Evolutionary conservation across 1,284 basidiomycete genomes (phyloP).

Genomic region (Microbotryum violaceum): DNA sequence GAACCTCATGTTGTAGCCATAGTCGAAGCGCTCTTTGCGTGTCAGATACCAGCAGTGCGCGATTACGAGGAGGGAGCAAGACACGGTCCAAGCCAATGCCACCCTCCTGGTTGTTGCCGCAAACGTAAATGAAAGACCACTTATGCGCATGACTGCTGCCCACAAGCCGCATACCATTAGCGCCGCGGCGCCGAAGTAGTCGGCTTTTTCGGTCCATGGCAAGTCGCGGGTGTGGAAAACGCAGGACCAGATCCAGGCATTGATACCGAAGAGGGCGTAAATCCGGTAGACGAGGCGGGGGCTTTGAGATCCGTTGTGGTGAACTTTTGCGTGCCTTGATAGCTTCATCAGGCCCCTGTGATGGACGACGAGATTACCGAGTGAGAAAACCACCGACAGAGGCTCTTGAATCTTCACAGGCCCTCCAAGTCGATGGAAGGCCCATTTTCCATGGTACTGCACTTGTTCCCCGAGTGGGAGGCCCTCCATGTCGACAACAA

Average conservation of each 20-base stretch:
- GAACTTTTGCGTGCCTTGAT: background rate
- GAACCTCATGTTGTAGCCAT: slow-evolving; percentile 87
- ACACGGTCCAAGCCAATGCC: slow-evolving; percentile 38
- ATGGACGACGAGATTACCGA: slow-evolving; percentile 74
- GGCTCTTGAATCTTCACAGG: slow-evolving; percentile 81
- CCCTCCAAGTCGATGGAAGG: slow-evolving; percentile 56
- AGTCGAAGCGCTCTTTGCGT: slow-evolving; percentile 75
- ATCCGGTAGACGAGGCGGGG: slow-evolving; percentile 62
- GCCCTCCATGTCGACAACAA: slow-evolving; percentile 28
- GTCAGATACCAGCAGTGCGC: slow-evolving; percentile 71
- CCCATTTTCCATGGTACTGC: slow-evolving; percentile 96
- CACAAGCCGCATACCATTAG: slow-evolving; percentile 65
- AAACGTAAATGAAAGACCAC: slow-evolving; percentile 29
- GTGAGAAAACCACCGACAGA: slow-evolving; percentile 78
- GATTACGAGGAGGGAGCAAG: slow-evolving; percentile 38
- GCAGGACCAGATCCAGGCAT: slow-evolving; percentile 87
- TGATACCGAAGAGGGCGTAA: slow-evolving; percentile 68
- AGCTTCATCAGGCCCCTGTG: background rate
- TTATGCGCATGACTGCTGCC: slow-evolving; percentile 40
- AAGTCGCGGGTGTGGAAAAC: slow-evolving; percentile 90
- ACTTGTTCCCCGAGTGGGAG: slow-evolving; percentile 32
- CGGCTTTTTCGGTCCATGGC: slow-evolving; percentile 75
- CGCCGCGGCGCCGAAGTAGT: slow-evolving; percentile 89
- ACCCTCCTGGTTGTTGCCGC: background rate
- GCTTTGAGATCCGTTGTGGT: slow-evolving; percentile 32